Percentiles rank a stretch among this genome's conserved stretches.
Evolutionary conservation across 805 yeast species (phyloP).

Genomic region (Suhomyces kilbournensis): DNA sequence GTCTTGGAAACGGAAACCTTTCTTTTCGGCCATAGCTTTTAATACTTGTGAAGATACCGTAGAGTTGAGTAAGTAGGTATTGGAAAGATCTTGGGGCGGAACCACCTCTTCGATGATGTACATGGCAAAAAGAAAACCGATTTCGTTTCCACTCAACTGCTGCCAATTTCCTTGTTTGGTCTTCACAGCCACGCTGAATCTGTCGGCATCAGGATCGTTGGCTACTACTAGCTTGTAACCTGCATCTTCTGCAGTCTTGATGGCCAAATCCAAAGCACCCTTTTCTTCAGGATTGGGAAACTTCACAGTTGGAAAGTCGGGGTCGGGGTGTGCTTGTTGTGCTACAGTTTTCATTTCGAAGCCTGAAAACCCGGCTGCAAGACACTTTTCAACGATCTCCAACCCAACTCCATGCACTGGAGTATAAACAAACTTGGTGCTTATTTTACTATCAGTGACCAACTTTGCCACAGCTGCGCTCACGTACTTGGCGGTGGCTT

Average conservation of each 20-base stretch:
- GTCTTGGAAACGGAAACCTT: constrained; percentile 66
- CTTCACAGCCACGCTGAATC: constrained; percentile 79
- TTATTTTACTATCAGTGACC: constrained; percentile 21
- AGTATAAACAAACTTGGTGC: constrained; percentile 69
- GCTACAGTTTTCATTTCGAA: constrained; percentile 43
- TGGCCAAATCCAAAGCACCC: constrained; percentile 81
- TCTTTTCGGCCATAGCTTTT: constrained; percentile 57
- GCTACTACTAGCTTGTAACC: constrained; percentile 65
- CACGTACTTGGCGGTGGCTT: constrained; percentile 43
- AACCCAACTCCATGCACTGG: constrained; percentile 96
- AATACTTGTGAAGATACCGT: constrained; percentile 91
- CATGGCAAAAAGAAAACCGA: constrained; percentile 81
- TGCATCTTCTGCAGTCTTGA: constrained; percentile 51
- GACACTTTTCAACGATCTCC: constrained; percentile 47
- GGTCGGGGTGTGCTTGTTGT: constrained; percentile 75
- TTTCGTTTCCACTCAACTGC: constrained; percentile 88
- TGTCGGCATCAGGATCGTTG: constrained; percentile 96
- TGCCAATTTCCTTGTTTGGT: constrained; percentile 49
- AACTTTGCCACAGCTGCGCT: constrained; percentile 24
- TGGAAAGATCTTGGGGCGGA: constrained; percentile 20
- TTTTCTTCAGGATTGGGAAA: constrained; percentile 97
- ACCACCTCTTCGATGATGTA: constrained; percentile 44
- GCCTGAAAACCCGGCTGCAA: constrained; percentile 37
- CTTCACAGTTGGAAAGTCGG: constrained; percentile 76
- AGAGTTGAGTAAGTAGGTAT: constrained; percentile 68